Percentiles rank a stretch among this genome's conserved stretches.
phyloP scores from a whole-genome alignment of 2,329 filamentous ascomycete genomes.

The Verticillium nubilum region DNA sequence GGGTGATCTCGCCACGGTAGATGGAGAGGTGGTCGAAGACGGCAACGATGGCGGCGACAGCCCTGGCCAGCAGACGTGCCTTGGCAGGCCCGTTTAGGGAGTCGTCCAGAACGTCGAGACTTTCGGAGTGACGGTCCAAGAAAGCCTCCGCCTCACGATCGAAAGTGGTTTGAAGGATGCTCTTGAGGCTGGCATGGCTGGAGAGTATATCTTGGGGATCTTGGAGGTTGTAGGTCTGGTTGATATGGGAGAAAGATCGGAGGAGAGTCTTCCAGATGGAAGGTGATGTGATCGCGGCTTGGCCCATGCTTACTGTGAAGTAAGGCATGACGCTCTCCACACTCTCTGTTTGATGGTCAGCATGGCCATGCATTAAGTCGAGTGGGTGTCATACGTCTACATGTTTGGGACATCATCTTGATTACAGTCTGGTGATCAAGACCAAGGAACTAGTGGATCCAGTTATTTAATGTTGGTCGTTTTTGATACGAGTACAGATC shows the following conservation, averaged over 20 bases:
- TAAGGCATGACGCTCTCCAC: conserved; percentile 8
- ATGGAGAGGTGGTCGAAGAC: conserved; percentile 19
- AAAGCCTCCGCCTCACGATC: conserved; percentile 24
- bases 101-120: background rate
- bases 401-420: background rate
- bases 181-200: conserved; percentile 13
- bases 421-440: too few relatives aligned
- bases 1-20: background rate
- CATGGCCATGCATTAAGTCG: background rate
- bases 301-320: conserved; percentile 13
- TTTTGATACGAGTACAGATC: background rate
- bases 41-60: conserved; percentile 25
- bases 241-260: conserved; percentile 10
- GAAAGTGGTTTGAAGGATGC: conserved; percentile 25
- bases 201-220: conserved; percentile 15
- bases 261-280: conserved; percentile 11
- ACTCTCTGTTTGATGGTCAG: conserved; percentile 4
- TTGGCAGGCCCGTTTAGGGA: conserved; percentile 24
- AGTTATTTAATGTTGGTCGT: too few relatives aligned
- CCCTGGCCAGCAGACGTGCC: conserved; percentile 26
- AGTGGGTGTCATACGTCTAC: background rate
- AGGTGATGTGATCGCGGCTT: conserved; percentile 8
- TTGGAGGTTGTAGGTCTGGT: conserved; percentile 7
- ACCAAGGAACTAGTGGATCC: too few relatives aligned
- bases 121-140: conserved; percentile 18